Base-by-base conservation (phyloP, 2,329 filamentous ascomycete genomes). In the Cyphellophora europaea region DNA sequence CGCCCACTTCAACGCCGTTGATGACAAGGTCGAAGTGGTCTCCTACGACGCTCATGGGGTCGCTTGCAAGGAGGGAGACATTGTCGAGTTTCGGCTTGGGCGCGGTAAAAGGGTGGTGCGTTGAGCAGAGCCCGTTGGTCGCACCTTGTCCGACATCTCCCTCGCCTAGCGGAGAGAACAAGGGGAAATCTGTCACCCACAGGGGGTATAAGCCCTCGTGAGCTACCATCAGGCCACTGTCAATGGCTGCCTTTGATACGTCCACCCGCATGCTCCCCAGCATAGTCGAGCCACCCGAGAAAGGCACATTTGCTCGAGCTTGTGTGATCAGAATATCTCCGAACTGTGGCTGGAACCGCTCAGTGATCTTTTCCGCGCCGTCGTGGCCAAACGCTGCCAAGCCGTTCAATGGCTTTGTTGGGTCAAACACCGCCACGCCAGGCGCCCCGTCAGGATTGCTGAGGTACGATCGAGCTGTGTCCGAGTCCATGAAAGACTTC, bases 21-120 rank as follows among this genome's bases (percentile, higher is more conserved):
- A 96, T 74, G 0, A 98, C 89, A 11, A 98, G 76, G 50, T 98
- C 91, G 61, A 95, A 98, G 54, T 94, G 88, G 50, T 93, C 89
- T 3, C 82, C 93, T 48, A 72, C 74, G 2, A 77, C 86, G 30
- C 69, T 60, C 1, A 86, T 67, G 0, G 91, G 89, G 27, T 87
- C 69, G 0, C 69, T 77, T 23, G 77, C 66, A 1, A 96, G 73
- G 1, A 85, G 60, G 25, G 86, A 79, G 11, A 93, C 72, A n/a
- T n/a, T n/a, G 53, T 96, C 88, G 4, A 66, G 63, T 0, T 70
- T 58, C 0, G 75, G 75, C 6, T 18, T 5, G 0, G 91, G 91
- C 0, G 91, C 84, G 0, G 91, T 98, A 60, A 98, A 98, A 0
- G 91, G 91, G 55, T 98, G 91, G 53, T 98, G 91, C 0, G 88